Conservation (phyloP, 1,139 yeast species). For the Taphrina betulina region DNA sequence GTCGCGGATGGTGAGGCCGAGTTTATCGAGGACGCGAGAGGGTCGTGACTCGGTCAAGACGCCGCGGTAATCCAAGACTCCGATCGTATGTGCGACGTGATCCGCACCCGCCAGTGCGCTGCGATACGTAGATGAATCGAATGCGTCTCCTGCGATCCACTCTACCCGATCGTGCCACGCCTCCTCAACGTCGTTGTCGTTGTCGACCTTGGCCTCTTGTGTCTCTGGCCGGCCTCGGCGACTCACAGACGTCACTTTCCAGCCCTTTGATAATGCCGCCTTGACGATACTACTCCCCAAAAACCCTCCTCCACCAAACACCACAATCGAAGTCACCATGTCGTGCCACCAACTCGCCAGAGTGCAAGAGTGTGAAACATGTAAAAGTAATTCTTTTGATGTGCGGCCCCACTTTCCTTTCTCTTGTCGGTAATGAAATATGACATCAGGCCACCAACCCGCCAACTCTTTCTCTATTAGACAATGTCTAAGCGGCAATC, state of each 20-base stretch:
- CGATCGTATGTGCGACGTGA: constrained; percentile 34
- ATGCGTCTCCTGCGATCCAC: constrained; percentile 34
- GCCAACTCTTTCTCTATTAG: no score
- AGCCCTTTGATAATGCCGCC: constrained; percentile 24
- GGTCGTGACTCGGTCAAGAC: constrained; percentile 4
- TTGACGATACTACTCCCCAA: constrained; percentile 20
- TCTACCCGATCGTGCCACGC: constrained; percentile 30
- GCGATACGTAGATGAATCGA: constrained; percentile 21
- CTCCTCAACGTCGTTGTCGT: no score
- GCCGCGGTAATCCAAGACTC: constrained; percentile 35
- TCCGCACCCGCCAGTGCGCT: constrained; percentile 8
- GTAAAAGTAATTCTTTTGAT: background rate
- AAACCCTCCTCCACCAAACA: constrained; percentile 34
- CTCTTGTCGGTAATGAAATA: background rate
- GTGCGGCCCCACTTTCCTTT: background rate
- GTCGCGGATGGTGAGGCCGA: constrained; percentile 11
- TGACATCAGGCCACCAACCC: no score
- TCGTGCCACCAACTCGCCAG: no score
- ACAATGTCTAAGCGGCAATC: no score
- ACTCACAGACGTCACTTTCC: constrained; percentile 22
- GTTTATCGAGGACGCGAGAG: constrained; percentile 1
- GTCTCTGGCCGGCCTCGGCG: constrained; percentile 20
- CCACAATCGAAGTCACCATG: constrained; percentile 11
- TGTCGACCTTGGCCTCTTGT: background rate
- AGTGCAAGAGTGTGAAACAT: background rate